Evolutionary conservation across 225 moss, liverwort and hornwort genomes (phyloP).

Genomic region (Physcomitrellopsis africana): DNA sequence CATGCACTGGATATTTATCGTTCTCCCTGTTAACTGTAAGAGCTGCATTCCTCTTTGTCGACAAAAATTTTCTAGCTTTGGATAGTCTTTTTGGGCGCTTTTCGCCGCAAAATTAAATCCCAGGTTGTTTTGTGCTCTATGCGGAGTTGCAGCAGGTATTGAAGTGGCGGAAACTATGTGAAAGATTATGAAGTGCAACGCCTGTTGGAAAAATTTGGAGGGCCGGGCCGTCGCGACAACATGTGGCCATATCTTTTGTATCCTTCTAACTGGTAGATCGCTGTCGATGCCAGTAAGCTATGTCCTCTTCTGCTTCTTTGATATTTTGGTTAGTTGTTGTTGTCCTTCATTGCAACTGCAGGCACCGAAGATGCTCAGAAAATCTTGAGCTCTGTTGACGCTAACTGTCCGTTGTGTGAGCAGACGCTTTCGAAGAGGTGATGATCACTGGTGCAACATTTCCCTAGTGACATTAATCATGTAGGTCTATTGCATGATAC

Average conservation of each 20-base stretch:
- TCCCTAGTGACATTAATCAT: background rate
- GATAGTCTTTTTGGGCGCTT: too few relatives aligned
- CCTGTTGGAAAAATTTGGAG: constrained; percentile 88
- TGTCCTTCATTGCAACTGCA: constrained; percentile 49
- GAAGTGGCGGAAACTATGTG: constrained; percentile 8
- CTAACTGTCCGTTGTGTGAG: constrained; percentile 86
- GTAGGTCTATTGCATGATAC: background rate
- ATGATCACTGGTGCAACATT: constrained; percentile 1
- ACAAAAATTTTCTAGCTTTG: too few relatives aligned
- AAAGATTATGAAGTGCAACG: constrained; percentile 85
- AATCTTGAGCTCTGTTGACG: constrained; percentile 74
- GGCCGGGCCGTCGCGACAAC: constrained; percentile 78
- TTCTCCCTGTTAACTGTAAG: too few relatives aligned
- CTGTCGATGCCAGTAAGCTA: background rate
- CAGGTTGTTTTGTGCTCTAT: background rate
- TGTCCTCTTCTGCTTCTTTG: too few relatives aligned
- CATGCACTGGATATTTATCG: too few relatives aligned
- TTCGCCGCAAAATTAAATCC: too few relatives aligned
- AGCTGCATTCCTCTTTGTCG: too few relatives aligned
- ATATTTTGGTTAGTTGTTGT: constrained; percentile 1
- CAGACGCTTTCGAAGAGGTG: constrained; percentile 87
- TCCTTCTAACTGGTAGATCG: constrained; percentile 35
- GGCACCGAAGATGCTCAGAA: constrained; percentile 85
- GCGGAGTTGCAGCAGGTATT: background rate
- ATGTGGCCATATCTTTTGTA: constrained; percentile 97